phyloP scores from a whole-genome alignment of 2,329 filamentous ascomycete species.

The Cordyceps pruinosa region DNA sequence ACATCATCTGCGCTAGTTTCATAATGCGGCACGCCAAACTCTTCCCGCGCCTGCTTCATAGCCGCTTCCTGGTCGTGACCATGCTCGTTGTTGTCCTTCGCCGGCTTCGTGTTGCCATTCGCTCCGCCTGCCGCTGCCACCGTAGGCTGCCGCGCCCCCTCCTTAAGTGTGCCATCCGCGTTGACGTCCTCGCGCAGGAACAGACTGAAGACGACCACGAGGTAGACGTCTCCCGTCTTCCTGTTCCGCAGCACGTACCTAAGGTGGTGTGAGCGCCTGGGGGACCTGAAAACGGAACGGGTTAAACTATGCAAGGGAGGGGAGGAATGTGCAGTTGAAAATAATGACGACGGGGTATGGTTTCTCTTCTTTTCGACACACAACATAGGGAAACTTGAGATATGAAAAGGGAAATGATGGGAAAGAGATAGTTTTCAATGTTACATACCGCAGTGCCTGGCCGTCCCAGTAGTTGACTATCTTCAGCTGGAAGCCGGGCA shows the following conservation, averaged over 20 bases:
- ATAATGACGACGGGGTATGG: no score
- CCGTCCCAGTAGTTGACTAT: conserved; percentile 78
- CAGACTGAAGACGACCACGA: conserved; percentile 75
- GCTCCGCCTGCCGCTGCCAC: no score
- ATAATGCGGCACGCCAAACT: conserved; percentile 24
- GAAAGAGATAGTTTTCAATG: neutral
- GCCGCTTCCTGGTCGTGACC: conserved; percentile 30
- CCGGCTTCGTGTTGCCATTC: no score
- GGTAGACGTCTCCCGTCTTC: conserved; percentile 64
- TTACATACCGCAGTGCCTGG: conserved; percentile 62
- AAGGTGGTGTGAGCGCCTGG: conserved; percentile 69
- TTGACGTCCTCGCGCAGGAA: conserved; percentile 61
- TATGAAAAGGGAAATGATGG: no score
- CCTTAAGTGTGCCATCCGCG: conserved; percentile 49
- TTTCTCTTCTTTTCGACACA: no score
- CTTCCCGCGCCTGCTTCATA: conserved; percentile 33
- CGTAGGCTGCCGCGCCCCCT: conserved; percentile 26
- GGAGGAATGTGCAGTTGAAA: conserved; percentile 7
- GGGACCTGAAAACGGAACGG: conserved; percentile 16
- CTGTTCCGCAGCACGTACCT: conserved; percentile 89
- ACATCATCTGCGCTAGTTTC: conserved; percentile 36
- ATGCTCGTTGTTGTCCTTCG: conserved; percentile 20
- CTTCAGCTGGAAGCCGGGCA: conserved; percentile 66
- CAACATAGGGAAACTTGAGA: no score
- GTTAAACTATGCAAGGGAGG: conserved; percentile 18